Percentiles rank a stretch among this genome's conserved stretches.
Evolutionary conservation across 2,329 filamentous ascomycete genomes (phyloP).

Genomic region (Ascocoryne sarcoides): DNA sequence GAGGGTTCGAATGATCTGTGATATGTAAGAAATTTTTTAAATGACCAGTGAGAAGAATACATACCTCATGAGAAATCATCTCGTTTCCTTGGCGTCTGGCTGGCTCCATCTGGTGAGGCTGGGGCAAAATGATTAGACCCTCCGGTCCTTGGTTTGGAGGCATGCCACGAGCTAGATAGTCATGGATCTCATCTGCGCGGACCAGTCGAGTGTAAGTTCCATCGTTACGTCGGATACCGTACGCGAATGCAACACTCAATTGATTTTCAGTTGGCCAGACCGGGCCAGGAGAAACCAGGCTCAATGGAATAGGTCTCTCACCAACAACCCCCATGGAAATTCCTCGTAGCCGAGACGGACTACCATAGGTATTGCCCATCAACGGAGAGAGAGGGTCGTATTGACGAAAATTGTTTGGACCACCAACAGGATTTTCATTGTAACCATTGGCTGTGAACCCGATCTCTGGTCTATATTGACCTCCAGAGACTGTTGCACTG

Average conservation of each 20-base stretch:
- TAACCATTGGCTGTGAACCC: not conserved
- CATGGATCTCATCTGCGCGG: conserved; percentile 42
- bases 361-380: not conserved
- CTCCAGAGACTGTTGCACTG: not conserved
- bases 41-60: not conserved
- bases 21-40: conserved; percentile 1
- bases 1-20: conserved; percentile 10
- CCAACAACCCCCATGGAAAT: conserved; percentile 16
- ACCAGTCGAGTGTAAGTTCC: conserved; percentile 46
- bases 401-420: not conserved
- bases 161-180: conserved; percentile 33
- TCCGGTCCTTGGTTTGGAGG: conserved; percentile 27
- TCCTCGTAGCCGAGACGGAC: not conserved
- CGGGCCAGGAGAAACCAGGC: conserved; percentile 17
- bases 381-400: conserved; percentile 3
- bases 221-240: conserved; percentile 45
- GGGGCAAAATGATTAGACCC: conserved; percentile 25
- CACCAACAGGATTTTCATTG: not conserved
- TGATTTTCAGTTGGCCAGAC: conserved; percentile 17
- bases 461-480: not conserved
- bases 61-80: conserved; percentile 17
- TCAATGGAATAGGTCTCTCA: conserved; percentile 17
- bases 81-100: conserved; percentile 8
- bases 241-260: conserved; percentile 32
- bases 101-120: conserved; percentile 13